Conservation (phyloP, 1,139 yeast genomes). For the Pneumocystis jirovecii region DNA sequence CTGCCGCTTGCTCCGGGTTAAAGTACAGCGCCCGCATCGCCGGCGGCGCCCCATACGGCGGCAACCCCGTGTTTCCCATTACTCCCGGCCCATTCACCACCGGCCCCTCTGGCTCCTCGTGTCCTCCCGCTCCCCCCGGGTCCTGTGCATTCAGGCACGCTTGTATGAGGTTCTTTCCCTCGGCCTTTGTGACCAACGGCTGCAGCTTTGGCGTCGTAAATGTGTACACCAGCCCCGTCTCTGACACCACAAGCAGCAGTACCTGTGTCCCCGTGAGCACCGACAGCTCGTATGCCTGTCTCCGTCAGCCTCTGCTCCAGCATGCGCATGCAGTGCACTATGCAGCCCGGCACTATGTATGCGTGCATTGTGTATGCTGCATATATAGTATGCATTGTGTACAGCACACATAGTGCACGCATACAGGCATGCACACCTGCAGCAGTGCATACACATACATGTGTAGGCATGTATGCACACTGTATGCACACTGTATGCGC, state of each 20-base stretch:
- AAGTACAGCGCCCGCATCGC: conserved; percentile 15
- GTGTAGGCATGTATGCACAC: too few relatives aligned
- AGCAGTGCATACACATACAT: too few relatives aligned
- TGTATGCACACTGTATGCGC: too few relatives aligned
- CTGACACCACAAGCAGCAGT: conserved; percentile 79
- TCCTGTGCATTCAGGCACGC: conserved; percentile 94
- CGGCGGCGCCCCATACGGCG: not conserved
- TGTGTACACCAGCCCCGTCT: conserved; percentile 95
- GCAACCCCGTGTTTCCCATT: conserved; percentile 16
- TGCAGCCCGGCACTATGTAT: too few relatives aligned
- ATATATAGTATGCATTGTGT: too few relatives aligned
- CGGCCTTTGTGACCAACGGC: conserved; percentile 91
- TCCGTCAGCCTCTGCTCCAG: too few relatives aligned
- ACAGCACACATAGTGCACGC: too few relatives aligned
- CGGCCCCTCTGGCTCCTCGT: conserved; percentile 15
- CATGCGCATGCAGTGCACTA: too few relatives aligned
- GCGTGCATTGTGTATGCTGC: too few relatives aligned
- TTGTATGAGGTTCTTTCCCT: conserved; percentile 91
- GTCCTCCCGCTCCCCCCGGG: conserved; percentile 15
- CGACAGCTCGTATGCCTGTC: conserved; percentile 72
- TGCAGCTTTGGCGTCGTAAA: conserved; percentile 96
- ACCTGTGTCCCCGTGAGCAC: conserved; percentile 97
- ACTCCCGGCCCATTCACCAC: conserved; percentile 10
- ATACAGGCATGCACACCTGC: too few relatives aligned
- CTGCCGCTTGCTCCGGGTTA: conserved; percentile 22